A percentile compares a stretch with the other conserved stretches of the same genome.
phyloP scores from a whole-genome alignment of 2,329 filamentous ascomycete genomes.

The Diaporthe caulivora region DNA sequence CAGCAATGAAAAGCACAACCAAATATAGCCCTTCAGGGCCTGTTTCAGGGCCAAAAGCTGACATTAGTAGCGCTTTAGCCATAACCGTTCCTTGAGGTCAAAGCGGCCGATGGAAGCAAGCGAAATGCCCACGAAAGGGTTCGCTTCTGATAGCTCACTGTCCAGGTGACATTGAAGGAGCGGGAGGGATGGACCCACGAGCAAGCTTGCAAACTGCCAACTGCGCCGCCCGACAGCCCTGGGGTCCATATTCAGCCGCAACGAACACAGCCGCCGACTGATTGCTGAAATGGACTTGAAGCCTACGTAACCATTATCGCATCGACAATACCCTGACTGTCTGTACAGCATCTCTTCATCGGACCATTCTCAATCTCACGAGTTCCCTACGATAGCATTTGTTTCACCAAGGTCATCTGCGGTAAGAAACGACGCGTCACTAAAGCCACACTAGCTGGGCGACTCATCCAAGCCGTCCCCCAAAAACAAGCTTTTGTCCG shows the following conservation, averaged over 20 bases:
- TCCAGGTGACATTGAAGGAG: conserved; percentile 15
- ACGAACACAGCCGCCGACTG: conserved; percentile 21
- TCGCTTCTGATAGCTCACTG: conserved; percentile 7
- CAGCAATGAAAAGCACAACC: conserved; percentile 1
- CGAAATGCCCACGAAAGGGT: not conserved
- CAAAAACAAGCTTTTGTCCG: not conserved
- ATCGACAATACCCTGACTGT: not conserved
- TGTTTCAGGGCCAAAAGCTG: conserved; percentile 20
- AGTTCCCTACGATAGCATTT: not conserved
- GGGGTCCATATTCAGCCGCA: conserved; percentile 5
- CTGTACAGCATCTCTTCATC: not conserved
- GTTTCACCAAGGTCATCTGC: not conserved
- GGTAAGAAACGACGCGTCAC: not conserved
- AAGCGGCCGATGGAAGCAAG: not conserved
- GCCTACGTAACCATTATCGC: not conserved
- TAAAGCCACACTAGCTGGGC: conserved; percentile 4
- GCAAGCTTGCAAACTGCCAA: not conserved
- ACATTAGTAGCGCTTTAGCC: not conserved
- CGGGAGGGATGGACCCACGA: not conserved
- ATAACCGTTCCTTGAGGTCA: not conserved
- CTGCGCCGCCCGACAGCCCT: conserved; percentile 14
- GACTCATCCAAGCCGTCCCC: not conserved
- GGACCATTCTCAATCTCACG: not conserved
- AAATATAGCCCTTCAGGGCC: conserved; percentile 28
- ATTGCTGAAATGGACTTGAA: not conserved